Conservation (phyloP, 1,284 basidiomycete species). For the Lentinula novae-zelandiae region DNA sequence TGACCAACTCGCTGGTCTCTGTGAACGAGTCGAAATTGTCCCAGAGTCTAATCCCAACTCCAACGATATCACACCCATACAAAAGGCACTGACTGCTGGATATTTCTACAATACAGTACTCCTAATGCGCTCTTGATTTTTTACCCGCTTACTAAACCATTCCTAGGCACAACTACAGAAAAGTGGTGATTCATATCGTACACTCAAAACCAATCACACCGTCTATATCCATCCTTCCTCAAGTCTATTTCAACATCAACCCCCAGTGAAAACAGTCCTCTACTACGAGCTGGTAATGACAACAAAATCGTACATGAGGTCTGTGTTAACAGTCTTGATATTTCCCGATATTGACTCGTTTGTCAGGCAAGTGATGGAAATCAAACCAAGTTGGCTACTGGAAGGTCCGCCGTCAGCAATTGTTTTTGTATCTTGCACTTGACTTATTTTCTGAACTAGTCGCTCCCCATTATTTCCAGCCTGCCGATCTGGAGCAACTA, state of each 20-base stretch:
- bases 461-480: constrained; percentile 93
- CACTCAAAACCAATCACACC: constrained; percentile 92
- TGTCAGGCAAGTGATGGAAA: constrained; percentile 86
- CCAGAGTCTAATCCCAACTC: constrained; percentile 85
- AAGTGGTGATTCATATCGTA: constrained; percentile 90
- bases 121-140: constrained; percentile 13
- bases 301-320: constrained; percentile 78
- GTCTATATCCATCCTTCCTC: constrained; percentile 97
- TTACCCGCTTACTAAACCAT: not conserved
- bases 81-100: constrained; percentile 92
- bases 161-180: constrained; percentile 80
- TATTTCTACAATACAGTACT: constrained; percentile 94
- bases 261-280: constrained; percentile 85
- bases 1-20: constrained; percentile 92
- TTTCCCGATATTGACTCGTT: not conserved
- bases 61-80: constrained; percentile 88
- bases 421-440: constrained; percentile 1
- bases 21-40: constrained; percentile 95
- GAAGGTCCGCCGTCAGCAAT: constrained; percentile 59
- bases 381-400: constrained; percentile 90
- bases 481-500: constrained; percentile 81
- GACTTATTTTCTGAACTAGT: constrained; percentile 43
- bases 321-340: not conserved
- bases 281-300: constrained; percentile 96
- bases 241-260: constrained; percentile 92